A percentile compares a stretch with the other conserved stretches of the same genome.
Evolutionary conservation across 2,329 filamentous ascomycete genomes (phyloP).

Genomic region (Pseudopithomyces maydicus): DNA sequence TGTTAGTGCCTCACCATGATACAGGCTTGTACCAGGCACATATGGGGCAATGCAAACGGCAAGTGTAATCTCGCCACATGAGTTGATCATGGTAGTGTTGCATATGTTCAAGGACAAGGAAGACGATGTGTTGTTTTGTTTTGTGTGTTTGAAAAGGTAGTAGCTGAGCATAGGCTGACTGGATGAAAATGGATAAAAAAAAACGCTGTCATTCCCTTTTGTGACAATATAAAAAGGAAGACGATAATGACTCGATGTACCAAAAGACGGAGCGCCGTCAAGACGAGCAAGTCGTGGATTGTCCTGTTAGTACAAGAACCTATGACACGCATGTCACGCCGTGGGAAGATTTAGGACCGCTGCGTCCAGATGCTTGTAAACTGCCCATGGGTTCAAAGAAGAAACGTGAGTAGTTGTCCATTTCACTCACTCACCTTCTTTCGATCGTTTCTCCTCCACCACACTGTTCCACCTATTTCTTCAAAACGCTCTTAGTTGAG

Average conservation of each 20-base stretch:
- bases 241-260: too few species aligned
- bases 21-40: not conserved
- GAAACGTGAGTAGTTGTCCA: conserved; percentile 25
- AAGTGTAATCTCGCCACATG: not conserved
- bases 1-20: not conserved
- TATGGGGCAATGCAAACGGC: not conserved
- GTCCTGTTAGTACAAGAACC: not conserved
- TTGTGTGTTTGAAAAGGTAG: too few species aligned
- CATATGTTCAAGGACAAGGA: conserved; percentile 25
- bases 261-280: conserved; percentile 6
- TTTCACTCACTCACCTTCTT: not conserved
- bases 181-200: too few species aligned
- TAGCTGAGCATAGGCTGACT: too few species aligned
- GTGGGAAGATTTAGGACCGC: not conserved
- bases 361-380: not conserved
- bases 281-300: not conserved
- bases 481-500: not conserved
- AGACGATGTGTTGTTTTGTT: too few species aligned
- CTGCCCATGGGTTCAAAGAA: conserved; percentile 7
- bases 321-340: not conserved
- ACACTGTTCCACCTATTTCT: not conserved
- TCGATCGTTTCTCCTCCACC: not conserved
- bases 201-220: too few species aligned
- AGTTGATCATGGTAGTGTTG: conserved; percentile 16
- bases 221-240: too few species aligned